Evolutionary conservation across 345 rosid genomes (phyloP), one percentile per base, ranked within the genome.

Genomic region (Dipteronia dyeriana): DNA sequence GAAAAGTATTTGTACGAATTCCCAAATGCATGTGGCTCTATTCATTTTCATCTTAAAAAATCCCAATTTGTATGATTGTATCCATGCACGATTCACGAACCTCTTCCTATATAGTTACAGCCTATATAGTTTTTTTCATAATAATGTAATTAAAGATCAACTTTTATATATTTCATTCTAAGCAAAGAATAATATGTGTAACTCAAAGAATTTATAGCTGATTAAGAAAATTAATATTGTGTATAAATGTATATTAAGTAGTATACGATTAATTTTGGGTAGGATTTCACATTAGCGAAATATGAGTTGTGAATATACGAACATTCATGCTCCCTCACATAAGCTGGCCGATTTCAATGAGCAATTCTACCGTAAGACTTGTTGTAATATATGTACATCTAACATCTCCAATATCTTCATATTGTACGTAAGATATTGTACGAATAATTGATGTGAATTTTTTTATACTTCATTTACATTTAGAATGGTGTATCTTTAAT

Each of bases 1-100:
- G 76, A 41, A 78, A 71, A 25, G 76, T 22, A 81, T 76, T 75
- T 17, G 20, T 60, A 12, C 20, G 8, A 3, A 38, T 49, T 49
- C 54, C 54, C 12, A 49, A 49, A 13, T 2, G 16, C 53, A 49
- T 49, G 53, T 49, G 16, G 1, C 5, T 41, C 45, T 49, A 49
- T 49, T 49, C 16, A 14, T 14, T 49, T 49, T 49, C 1, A 49
- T 13, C 4, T 49, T 0, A 49, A 49, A 49, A 13, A 49, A 13
- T 3, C 16, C 16, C 17, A 49, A 0, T 49, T 49, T 14, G 0
- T 12, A 13, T n/a, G n/a, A n/a, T n/a, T n/a, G n/a, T n/a, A n/a
- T n/a, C n/a, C n/a, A n/a, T n/a, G n/a, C n/a, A n/a, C 4, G 16
- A 49, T 49, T 13, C 53, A 49, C 3, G 53, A 49, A 13, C 14